Base-by-base conservation (phyloP, 495 filamentous ascomycete species). In the Filosporella fistucella region DNA sequence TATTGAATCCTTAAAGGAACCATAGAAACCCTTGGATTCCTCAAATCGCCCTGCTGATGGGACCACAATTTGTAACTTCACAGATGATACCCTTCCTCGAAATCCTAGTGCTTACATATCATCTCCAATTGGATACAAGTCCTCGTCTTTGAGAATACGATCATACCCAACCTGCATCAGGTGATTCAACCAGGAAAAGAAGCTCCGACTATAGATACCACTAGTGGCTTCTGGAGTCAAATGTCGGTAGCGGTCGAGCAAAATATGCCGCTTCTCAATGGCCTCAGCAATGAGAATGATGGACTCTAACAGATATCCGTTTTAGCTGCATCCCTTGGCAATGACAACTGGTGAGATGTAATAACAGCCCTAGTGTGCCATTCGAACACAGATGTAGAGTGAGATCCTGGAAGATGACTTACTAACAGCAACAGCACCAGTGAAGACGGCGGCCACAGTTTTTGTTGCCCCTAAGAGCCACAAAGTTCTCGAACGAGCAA, bases 141-240 rank as follows among this genome's bases (percentile, higher is more conserved):
- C 46, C 24, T 50, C 49, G 26, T 56, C 34, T 25, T 14, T 3
- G 3, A 58, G 18, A 21, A 58, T 32, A 12, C 58, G 65, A 3
- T 44, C 55, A 55, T 68, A 78, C 0, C 77, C 77, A 12, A 48
- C 59, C 30, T 56, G 59, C 51, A 83, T 77, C 2, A 48, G 42
- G 8, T 24, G 32, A 47, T 81, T 83, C 43, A 83, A 60, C 81
- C 82, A 86, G 61, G 63, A 78, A 53, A 82, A 83, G 18, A 81
- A 65, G 0, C 60, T 62, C n/a, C 67, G 62, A 49, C 66, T 77
- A 37, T 70, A 78, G n/a, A 82, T 69, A 4, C 81, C 74, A 40
- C 68, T 73, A 0, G 69, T 79, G 11, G 73, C 74, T 50, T 86
- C 81, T 0, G 77, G 77, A 3, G 78, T 68, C 35, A 68, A 66